These are phyloP conservation scores for Rhynchosporium agropyri DNA, from an alignment of 2,329 filamentous ascomycete species.

Conservation along the genomic window DNA sequence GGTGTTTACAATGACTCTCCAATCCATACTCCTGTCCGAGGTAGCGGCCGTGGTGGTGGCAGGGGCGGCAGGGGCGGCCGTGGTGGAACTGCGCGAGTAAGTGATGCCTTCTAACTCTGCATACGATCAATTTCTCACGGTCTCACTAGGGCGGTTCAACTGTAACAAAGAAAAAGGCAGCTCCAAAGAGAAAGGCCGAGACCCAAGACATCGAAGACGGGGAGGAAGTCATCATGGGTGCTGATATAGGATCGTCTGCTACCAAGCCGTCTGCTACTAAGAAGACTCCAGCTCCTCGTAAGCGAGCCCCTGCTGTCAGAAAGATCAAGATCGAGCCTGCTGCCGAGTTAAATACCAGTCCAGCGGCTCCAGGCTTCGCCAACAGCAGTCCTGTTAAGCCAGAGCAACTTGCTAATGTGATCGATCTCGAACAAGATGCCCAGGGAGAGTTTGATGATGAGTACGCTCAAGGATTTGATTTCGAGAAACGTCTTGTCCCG, in stretches of 20 bases:
- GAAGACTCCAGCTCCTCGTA: not conserved
- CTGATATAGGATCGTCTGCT: not conserved
- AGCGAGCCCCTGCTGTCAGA: not conserved
- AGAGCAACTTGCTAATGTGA: not conserved
- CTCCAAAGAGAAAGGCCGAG: not conserved
- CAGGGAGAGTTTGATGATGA: not conserved
- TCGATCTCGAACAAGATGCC: not conserved
- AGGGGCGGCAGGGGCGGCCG: not conserved
- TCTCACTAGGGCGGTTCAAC: not conserved
- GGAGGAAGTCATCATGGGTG: conserved; percentile 4
- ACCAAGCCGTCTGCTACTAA: not conserved
- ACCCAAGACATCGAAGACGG: not conserved
- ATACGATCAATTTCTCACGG: not conserved
- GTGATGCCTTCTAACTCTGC: not conserved
- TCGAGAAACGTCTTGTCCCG: not conserved
- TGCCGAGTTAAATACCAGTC: not conserved
- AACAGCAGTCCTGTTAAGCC: not conserved
- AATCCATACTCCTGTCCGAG: not conserved
- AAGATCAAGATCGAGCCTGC: conserved; percentile 4
- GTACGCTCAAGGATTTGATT: not conserved
- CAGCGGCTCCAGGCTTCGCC: not conserved
- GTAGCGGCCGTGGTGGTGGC: not conserved
- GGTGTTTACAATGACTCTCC: not conserved
- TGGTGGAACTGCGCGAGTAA: conserved; percentile 1
- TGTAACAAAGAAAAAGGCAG: not conserved